phyloP scores from a whole-genome alignment of 1,284 basidiomycete species.

The Limonomyces culmigenus region DNA sequence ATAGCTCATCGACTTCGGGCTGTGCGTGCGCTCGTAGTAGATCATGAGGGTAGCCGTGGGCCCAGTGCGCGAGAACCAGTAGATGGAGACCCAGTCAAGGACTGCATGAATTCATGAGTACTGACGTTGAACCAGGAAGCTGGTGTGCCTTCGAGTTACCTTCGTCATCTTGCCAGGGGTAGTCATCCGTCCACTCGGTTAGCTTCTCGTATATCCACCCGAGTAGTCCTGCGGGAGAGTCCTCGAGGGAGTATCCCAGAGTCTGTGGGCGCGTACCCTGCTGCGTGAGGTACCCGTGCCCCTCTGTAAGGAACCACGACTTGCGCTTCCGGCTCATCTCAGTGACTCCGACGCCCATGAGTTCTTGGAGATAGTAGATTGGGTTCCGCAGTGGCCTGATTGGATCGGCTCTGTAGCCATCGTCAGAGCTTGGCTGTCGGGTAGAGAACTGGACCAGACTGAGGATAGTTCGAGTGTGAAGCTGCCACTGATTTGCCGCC shows the following conservation, averaged over 20 bases:
- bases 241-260: constrained; percentile 33
- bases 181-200: constrained; percentile 29
- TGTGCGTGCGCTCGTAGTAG: constrained; percentile 23
- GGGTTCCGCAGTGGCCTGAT: too few species aligned
- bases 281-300: constrained; percentile 7
- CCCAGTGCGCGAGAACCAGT: constrained; percentile 38
- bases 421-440: too few species aligned
- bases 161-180: constrained; percentile 34
- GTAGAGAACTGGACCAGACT: constrained; percentile 12
- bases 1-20: background rate
- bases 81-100: constrained; percentile 39
- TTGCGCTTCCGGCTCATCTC: too few species aligned
- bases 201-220: constrained; percentile 49
- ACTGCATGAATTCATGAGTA: constrained; percentile 17
- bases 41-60: constrained; percentile 36
- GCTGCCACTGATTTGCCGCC: constrained; percentile 23
- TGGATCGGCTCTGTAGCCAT: too few species aligned
- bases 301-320: too few species aligned
- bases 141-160: constrained; percentile 10
- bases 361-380: too few species aligned
- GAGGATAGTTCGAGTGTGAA: constrained; percentile 26
- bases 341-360: too few species aligned
- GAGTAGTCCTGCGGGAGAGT: constrained; percentile 40
- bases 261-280: constrained; percentile 41
- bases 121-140: background rate